Conservation (phyloP, 768 basidiomycete species). For the Krasilnikovozyma curviuscula region DNA sequence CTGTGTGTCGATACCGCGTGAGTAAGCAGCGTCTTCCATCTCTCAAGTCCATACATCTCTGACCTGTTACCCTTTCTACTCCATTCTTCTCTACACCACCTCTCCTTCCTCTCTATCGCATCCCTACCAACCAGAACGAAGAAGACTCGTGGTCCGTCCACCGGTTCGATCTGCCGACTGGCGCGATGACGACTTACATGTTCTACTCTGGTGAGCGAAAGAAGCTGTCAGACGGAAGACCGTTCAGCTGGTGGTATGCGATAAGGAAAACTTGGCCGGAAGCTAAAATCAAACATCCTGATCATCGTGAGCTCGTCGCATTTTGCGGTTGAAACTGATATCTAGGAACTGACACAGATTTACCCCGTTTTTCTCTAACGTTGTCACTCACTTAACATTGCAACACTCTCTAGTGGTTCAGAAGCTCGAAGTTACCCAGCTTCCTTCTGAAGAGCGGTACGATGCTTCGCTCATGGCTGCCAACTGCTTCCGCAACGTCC, state of each 20-base stretch:
- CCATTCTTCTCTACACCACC: too few species aligned
- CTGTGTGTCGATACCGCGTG: constrained; percentile 21
- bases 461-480: constrained; percentile 23
- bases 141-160: constrained; percentile 25
- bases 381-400: too few species aligned
- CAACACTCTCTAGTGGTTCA: too few species aligned
- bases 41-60: too few species aligned
- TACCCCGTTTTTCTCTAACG: not conserved
- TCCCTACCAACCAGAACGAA: too few species aligned
- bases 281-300: constrained; percentile 19
- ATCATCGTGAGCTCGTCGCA: constrained; percentile 4
- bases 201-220: constrained; percentile 17
- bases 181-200: constrained; percentile 19
- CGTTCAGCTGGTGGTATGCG: constrained; percentile 26
- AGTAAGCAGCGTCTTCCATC: too few species aligned
- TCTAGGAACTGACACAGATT: not conserved
- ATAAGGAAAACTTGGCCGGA: constrained; percentile 24
- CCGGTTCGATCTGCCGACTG: constrained; percentile 23
- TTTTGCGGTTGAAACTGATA: too few species aligned
- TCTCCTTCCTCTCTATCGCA: too few species aligned
- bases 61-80: too few species aligned
- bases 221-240: constrained; percentile 18
- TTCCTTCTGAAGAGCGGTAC: constrained; percentile 11
- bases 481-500: constrained; percentile 14
- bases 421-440: constrained; percentile 15